Evolutionary conservation across 2,329 filamentous ascomycete species (phyloP).

Genomic region (Verticillium klebahnii): DNA sequence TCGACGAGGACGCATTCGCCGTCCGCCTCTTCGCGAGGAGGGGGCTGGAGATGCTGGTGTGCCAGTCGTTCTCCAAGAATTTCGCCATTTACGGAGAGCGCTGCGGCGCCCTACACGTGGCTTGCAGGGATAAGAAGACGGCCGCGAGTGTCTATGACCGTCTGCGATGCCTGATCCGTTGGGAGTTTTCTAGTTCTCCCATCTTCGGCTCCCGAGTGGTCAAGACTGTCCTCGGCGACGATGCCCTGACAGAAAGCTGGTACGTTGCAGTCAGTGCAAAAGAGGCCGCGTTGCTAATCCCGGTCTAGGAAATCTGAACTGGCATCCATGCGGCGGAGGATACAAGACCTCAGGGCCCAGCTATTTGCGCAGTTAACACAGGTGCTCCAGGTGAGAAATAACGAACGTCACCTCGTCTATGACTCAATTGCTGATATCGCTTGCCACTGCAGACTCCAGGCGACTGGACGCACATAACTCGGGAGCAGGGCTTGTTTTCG

Average conservation of each 20-base stretch:
- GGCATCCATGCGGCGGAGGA: slow-evolving; percentile 1
- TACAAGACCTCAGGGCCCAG: not conserved
- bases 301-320: slow-evolving; percentile 2
- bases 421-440: not conserved
- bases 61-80: slow-evolving; percentile 34
- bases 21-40: slow-evolving; percentile 19
- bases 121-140: not conserved
- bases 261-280: not conserved
- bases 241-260: not conserved
- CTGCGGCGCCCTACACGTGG: slow-evolving; percentile 20
- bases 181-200: slow-evolving; percentile 5
- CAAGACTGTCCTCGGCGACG: slow-evolving; percentile 1
- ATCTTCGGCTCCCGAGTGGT: slow-evolving; percentile 6
- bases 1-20: slow-evolving; percentile 26
- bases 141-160: slow-evolving; percentile 6
- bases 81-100: slow-evolving; percentile 32
- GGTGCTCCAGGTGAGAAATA: not conserved
- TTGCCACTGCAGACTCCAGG: slow-evolving; percentile 5
- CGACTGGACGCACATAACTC: slow-evolving; percentile 5
- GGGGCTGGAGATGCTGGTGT: slow-evolving; percentile 24
- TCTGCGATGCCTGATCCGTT: slow-evolving; percentile 7
- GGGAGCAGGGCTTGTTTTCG: slow-evolving; percentile 7
- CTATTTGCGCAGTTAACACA: slow-evolving; percentile 1
- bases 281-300: not conserved
- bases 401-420: not conserved